Conservation (phyloP, 257 asterid species). For the Thymus quinquecostatus region DNA sequence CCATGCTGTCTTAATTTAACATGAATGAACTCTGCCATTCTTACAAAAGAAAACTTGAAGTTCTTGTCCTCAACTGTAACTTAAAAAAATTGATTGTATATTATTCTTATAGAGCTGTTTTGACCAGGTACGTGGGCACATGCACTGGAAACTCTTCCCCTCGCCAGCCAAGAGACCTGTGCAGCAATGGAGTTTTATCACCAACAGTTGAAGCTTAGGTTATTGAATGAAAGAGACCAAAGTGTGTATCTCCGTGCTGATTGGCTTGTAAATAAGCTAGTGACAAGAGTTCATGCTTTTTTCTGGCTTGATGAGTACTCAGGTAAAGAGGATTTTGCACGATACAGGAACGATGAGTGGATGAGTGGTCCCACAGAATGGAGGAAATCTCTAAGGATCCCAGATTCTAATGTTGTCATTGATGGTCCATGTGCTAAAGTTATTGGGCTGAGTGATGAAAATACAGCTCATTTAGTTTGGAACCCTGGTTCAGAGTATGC, state of each 20-base stretch:
- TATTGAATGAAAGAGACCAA: slow-evolving; percentile 67
- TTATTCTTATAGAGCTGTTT: slow-evolving; percentile 33
- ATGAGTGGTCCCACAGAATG: slow-evolving; percentile 84
- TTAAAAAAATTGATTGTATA: not conserved
- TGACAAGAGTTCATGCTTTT: slow-evolving; percentile 80
- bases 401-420: slow-evolving; percentile 63
- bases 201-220: slow-evolving; percentile 74
- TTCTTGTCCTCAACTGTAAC: not conserved
- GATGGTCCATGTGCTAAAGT: slow-evolving; percentile 69
- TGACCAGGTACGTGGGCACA: slow-evolving; percentile 65
- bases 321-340: slow-evolving; percentile 73
- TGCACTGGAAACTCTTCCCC: slow-evolving; percentile 69
- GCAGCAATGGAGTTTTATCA: slow-evolving; percentile 91
- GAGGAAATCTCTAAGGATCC: slow-evolving; percentile 67
- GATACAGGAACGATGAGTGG: slow-evolving; percentile 91
- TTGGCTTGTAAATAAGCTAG: slow-evolving; percentile 86
- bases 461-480: slow-evolving; percentile 45
- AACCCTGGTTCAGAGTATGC: slow-evolving; percentile 92
- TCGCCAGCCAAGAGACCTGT: slow-evolving; percentile 87
- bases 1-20: not conserved
- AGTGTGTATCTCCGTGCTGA: slow-evolving; percentile 72
- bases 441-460: slow-evolving; percentile 48
- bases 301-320: slow-evolving; percentile 97
- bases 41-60: not conserved
- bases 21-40: not conserved